Base-by-base conservation (phyloP, 768 basidiomycete species). In the Pisolithus marmoratus region DNA sequence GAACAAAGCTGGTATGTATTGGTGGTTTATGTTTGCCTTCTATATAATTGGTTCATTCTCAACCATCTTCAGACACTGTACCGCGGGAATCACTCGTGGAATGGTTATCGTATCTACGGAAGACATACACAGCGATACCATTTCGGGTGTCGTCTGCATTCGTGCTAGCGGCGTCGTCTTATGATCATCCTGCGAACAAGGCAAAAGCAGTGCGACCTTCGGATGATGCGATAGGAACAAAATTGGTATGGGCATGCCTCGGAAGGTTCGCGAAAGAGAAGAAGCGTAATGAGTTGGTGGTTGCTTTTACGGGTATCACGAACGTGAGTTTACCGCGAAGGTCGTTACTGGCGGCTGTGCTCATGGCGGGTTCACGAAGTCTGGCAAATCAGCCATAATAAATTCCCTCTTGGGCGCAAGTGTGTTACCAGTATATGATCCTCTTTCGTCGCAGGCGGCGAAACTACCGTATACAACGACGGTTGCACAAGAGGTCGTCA, bases 381-480 rank as follows among this genome's bases (percentile, higher is more conserved):
- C 77, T 12, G 94, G 94, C 14, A 95, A 96, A 73, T 89, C 88
- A 46, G 78, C 90, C 1, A 73, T 95, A 42, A 74, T 95, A 59
- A 94, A 96, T 68, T 87, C 91, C 2, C 72, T 96, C 26, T 62
- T 81, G 17, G 72, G 72, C 45, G 78, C 73, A 49, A 59, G 73
- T 12, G 70, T 70, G 8, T 65, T 88, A 19, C 74, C 81, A 8
- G 72, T 87, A 8, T 92, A 88, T 63, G 67, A 66, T 20, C 59
- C 60, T 37, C 54, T 80, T n/a, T 65, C 77, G 37, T 63, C 74
- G 34, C 75, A 36, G 22, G 45, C 78, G 22, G 75, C 75, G 29
- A 75, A 75, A 31, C 78, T 80, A 23, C 85, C 85, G 8, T 68
- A 45, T 34, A 87, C 87, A 1, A 95, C 93, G 20, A 90, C 85